Conservation (phyloP, 1,139 yeast genomes). For the Scheffersomyces lignicola region DNA sequence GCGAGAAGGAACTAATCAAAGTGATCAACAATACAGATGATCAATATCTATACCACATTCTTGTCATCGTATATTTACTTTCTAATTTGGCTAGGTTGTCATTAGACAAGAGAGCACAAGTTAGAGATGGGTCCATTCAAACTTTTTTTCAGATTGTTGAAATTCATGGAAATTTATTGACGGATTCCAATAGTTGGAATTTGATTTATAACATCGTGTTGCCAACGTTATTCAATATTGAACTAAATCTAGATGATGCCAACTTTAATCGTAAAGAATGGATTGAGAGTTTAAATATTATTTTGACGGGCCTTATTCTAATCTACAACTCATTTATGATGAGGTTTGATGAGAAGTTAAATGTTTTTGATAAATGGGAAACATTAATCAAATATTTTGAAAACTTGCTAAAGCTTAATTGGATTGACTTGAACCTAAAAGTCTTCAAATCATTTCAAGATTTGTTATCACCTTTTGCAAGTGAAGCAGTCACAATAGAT, state of each 20-base stretch:
- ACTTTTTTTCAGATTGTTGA: conserved; percentile 84
- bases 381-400: conserved; percentile 50
- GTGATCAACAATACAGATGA: conserved; percentile 18
- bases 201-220: conserved; percentile 54
- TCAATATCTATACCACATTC: conserved; percentile 23
- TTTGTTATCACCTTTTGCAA: conserved; percentile 36
- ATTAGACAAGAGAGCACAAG: conserved; percentile 69
- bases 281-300: conserved; percentile 57
- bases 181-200: conserved; percentile 48
- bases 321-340: conserved; percentile 48
- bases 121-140: conserved; percentile 84
- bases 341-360: conserved; percentile 19
- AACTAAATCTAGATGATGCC: conserved; percentile 15
- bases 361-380: conserved; percentile 41
- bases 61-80: conserved; percentile 65
- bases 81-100: conserved; percentile 63
- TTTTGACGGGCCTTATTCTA: conserved; percentile 59
- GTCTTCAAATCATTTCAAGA: conserved; percentile 54
- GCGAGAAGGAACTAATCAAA: conserved; percentile 21
- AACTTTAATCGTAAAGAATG: conserved; percentile 35
- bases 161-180: conserved; percentile 61
- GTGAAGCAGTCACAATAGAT: conserved; percentile 7
- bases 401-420: conserved; percentile 34
- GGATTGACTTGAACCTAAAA: conserved; percentile 49
- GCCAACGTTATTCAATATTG: conserved; percentile 24